phyloP scores from a whole-genome alignment of 192 early-diverging fungal species.

The Gonapodya prolifera region DNA sequence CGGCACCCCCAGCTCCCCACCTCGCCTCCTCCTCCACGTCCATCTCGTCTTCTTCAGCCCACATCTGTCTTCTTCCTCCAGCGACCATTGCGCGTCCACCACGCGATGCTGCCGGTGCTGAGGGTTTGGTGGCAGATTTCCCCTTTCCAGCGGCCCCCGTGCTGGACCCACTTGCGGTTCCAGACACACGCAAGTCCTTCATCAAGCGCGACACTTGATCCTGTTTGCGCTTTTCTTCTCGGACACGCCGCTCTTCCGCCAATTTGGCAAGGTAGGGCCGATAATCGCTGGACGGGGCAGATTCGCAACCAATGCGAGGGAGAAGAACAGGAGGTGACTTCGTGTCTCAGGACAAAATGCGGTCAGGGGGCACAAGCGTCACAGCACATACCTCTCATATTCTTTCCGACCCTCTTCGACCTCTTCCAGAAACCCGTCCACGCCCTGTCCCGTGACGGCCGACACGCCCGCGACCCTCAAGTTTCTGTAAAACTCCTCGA shows the following conservation, averaged over 20 bases:
- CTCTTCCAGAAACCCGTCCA: conserved; percentile 74
- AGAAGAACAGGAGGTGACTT: too few species aligned
- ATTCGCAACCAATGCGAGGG: background rate
- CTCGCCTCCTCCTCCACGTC: too few species aligned
- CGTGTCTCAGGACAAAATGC: too few species aligned
- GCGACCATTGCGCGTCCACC: too few species aligned
- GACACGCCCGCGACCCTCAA: conserved; percentile 70
- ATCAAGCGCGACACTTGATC: conserved; percentile 65
- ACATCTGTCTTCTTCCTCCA: too few species aligned
- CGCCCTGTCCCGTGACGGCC: conserved; percentile 84
- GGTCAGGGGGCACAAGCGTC: background rate
- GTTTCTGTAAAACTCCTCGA: conserved; percentile 92
- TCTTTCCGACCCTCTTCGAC: conserved; percentile 70
- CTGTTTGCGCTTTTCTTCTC: conserved; percentile 53
- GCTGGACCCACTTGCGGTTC: too few species aligned
- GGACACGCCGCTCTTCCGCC: conserved; percentile 45
- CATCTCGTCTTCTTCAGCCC: too few species aligned
- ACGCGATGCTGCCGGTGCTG: too few species aligned
- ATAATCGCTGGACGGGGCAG: conserved; percentile 45
- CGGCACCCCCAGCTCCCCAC: too few species aligned
- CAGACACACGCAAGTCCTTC: conserved; percentile 89
- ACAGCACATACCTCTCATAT: conserved; percentile 50
- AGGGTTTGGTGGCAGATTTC: too few species aligned
- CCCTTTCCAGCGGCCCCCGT: too few species aligned
- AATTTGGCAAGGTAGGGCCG: conserved; percentile 67